Evolutionary conservation across 805 yeast genomes (phyloP).

Genomic region (Metschnikowia peoriensis): DNA sequence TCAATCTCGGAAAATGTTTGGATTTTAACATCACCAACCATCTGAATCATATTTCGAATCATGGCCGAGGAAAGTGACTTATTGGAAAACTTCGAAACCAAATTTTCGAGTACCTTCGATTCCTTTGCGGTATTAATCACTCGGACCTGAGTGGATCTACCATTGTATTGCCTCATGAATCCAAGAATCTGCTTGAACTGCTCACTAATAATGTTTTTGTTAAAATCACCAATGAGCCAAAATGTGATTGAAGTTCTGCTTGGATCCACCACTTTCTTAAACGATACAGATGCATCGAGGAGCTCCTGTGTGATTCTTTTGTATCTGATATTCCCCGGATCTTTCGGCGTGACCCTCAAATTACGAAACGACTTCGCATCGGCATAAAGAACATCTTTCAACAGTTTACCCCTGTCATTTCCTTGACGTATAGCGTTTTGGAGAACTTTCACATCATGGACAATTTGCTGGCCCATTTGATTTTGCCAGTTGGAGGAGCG

Average conservation of each 20-base stretch:
- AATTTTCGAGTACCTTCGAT: conserved; percentile 1
- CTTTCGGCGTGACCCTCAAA: conserved; percentile 34
- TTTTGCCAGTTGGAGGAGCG: conserved; percentile 53
- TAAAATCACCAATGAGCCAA: conserved; percentile 62
- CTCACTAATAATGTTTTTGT: conserved; percentile 29
- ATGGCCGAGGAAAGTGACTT: conserved; percentile 34
- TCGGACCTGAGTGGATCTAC: conserved; percentile 36
- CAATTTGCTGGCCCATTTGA: conserved; percentile 50
- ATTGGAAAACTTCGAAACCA: conserved; percentile 13
- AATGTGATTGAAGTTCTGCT: conserved; percentile 45
- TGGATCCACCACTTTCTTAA: conserved; percentile 16
- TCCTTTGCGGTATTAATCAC: conserved; percentile 26
- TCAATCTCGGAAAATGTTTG: conserved; percentile 6
- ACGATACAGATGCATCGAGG: conserved; percentile 22
- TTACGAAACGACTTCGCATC: conserved; percentile 47
- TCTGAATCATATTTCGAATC: conserved; percentile 46
- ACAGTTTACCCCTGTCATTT: conserved; percentile 22
- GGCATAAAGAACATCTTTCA: conserved; percentile 43
- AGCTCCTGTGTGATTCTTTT: conserved; percentile 29
- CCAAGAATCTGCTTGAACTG: conserved; percentile 45
- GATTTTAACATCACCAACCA: conserved; percentile 12
- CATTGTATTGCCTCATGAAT: conserved; percentile 20
- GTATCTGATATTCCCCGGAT: conserved; percentile 32
- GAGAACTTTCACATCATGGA: conserved; percentile 48
- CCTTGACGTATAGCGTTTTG: conserved; percentile 26